phyloP scores from a whole-genome alignment of 768 basidiomycete genomes.

The Leccinum imitatum region DNA sequence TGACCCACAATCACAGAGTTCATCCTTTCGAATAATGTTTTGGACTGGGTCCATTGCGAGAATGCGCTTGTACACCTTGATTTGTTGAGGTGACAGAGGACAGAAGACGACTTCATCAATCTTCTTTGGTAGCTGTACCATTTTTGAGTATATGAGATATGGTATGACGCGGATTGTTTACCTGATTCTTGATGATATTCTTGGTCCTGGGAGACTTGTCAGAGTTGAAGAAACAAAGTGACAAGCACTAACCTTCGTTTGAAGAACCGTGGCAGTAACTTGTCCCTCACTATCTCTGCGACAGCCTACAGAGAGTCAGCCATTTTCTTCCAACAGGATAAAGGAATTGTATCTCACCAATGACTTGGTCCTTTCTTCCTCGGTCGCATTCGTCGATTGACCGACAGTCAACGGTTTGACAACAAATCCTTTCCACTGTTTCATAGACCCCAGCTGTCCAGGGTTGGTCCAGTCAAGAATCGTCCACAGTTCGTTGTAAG shows the following conservation, averaged over 20 bases:
- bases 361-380: slow-evolving; percentile 58
- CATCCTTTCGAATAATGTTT: slow-evolving; percentile 69
- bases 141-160: too few species aligned
- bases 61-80: slow-evolving; percentile 69
- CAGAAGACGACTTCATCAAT: slow-evolving; percentile 93
- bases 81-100: slow-evolving; percentile 73
- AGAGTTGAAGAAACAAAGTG: neutral
- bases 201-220: slow-evolving; percentile 54
- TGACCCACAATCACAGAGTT: slow-evolving; percentile 71
- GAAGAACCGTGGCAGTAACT: slow-evolving; percentile 80
- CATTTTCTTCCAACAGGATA: neutral
- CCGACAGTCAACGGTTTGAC: slow-evolving; percentile 64
- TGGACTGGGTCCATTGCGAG: slow-evolving; percentile 65
- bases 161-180: slow-evolving; percentile 19
- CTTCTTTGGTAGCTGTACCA: slow-evolving; percentile 76
- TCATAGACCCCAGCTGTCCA: slow-evolving; percentile 64
- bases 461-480: slow-evolving; percentile 93
- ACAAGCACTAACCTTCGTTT: slow-evolving; percentile 57
- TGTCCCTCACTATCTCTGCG: slow-evolving; percentile 59
- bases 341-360: slow-evolving; percentile 36
- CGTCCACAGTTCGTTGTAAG: slow-evolving; percentile 88
- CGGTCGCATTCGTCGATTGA: slow-evolving; percentile 64
- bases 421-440: slow-evolving; percentile 78
- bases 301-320: slow-evolving; percentile 42
- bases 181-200: slow-evolving; percentile 70